Evolutionary conservation across 1,284 basidiomycete genomes (phyloP).

Genomic region (Macrocybe sp.): DNA sequence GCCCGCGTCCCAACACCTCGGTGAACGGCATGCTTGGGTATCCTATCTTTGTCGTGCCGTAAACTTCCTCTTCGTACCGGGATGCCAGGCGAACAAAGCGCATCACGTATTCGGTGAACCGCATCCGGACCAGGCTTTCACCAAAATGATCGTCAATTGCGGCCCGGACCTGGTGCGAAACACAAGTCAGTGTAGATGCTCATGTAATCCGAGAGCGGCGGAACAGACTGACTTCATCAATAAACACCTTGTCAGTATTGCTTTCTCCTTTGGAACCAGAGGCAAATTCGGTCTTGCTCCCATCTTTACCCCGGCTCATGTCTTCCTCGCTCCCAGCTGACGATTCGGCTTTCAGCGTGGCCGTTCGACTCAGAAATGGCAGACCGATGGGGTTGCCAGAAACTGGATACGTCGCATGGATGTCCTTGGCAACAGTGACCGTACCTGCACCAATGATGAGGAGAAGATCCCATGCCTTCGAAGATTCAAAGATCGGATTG

Average conservation of each 20-base stretch:
- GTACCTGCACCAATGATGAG: constrained; percentile 86
- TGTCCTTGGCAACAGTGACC: constrained; percentile 84
- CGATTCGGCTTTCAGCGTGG: constrained; percentile 58
- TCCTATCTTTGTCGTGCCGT: constrained; percentile 32
- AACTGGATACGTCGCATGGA: constrained; percentile 55
- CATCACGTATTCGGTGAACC: constrained; percentile 40
- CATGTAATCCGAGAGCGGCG: neutral
- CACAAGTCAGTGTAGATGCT: neutral
- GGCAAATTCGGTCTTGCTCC: constrained; percentile 35
- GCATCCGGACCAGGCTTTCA: constrained; percentile 38
- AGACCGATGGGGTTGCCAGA: constrained; percentile 34
- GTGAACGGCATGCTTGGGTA: constrained; percentile 29
- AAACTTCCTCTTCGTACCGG: constrained; percentile 38
- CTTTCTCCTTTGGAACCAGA: constrained; percentile 52
- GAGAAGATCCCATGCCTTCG: constrained; percentile 87
- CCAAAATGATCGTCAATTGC: constrained; percentile 45
- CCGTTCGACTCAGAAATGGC: constrained; percentile 46
- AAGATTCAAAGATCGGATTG: constrained; percentile 91
- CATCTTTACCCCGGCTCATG: constrained; percentile 37
- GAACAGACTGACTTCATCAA: constrained; percentile 75
- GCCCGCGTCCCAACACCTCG: constrained; percentile 26
- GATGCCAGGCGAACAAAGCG: constrained; percentile 40
- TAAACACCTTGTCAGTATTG: constrained; percentile 77
- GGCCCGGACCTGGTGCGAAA: constrained; percentile 20
- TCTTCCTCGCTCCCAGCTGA: constrained; percentile 62